Conservation (phyloP, 106 monocot genomes). For the Ottelia alismoides region DNA sequence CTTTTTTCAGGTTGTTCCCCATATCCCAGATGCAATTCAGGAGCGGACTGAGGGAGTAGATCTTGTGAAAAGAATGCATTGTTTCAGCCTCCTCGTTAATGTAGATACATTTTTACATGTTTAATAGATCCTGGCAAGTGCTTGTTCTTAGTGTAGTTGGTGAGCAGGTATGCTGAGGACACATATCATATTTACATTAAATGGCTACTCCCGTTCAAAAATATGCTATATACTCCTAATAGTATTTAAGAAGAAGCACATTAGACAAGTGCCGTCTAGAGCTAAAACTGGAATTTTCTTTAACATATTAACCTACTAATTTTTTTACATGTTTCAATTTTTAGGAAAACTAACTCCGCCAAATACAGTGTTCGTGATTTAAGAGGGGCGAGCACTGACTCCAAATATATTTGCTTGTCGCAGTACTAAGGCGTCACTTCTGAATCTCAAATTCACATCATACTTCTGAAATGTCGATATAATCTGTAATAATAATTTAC, state of each 20-base stretch:
- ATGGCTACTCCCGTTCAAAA: too few relatives aligned
- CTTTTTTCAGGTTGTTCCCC: slow-evolving; percentile 70
- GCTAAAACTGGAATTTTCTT: too few relatives aligned
- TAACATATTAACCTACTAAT: too few relatives aligned
- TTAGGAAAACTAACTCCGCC: slow-evolving; percentile 71
- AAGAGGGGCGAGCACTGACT: slow-evolving; percentile 48
- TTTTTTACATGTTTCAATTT: too few relatives aligned
- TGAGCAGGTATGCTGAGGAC: slow-evolving; percentile 73
- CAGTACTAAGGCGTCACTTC: slow-evolving; percentile 60
- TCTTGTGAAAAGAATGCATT: background rate
- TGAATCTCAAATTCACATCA: too few relatives aligned
- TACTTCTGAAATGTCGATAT: too few relatives aligned
- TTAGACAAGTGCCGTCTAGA: too few relatives aligned
- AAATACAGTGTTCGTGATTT: slow-evolving; percentile 58
- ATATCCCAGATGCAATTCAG: slow-evolving; percentile 87
- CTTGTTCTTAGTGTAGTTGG: slow-evolving; percentile 94
- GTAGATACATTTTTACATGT: slow-evolving; percentile 2
- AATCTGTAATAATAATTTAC: background rate
- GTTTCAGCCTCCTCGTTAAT: background rate
- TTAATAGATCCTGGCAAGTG: slow-evolving; percentile 89
- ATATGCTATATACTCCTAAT: too few relatives aligned
- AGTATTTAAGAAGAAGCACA: too few relatives aligned
- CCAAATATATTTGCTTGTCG: slow-evolving; percentile 71
- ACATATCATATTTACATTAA: too few relatives aligned
- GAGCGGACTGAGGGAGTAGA: slow-evolving; percentile 80